A percentile compares a stretch with the other conserved stretches of the same genome.
phyloP scores from a whole-genome alignment of 176 grass and related monocot species.

The Phoenix dactylifera region DNA sequence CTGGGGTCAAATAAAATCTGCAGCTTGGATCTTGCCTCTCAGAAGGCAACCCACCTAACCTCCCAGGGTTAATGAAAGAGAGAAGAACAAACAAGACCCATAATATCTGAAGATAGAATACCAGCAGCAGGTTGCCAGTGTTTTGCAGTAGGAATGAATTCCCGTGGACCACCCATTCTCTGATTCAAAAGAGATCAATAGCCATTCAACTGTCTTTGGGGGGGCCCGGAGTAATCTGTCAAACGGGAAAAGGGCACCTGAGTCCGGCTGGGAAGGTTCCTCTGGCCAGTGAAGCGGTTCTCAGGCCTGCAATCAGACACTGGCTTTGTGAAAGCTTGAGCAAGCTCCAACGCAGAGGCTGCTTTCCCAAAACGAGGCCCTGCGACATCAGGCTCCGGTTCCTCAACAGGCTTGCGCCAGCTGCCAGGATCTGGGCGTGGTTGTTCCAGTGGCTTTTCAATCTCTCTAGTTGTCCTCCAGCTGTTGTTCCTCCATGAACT shows the following conservation, averaged over 20 bases:
- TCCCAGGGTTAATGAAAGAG: too few relatives aligned
- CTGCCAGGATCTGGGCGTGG: conserved; percentile 52
- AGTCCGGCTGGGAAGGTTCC: conserved; percentile 21
- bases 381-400: conserved; percentile 38
- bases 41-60: too few relatives aligned
- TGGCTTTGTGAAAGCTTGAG: conserved; percentile 83
- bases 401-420: conserved; percentile 81
- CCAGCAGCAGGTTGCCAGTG: too few relatives aligned
- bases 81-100: too few relatives aligned
- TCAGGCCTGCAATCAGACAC: conserved; percentile 37
- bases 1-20: too few relatives aligned
- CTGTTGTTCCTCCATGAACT: conserved; percentile 46
- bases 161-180: too few relatives aligned
- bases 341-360: conserved; percentile 71
- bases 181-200: conserved; percentile 42
- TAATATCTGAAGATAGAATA: too few relatives aligned
- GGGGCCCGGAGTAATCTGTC: conserved; percentile 34
- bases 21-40: too few relatives aligned
- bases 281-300: conserved; percentile 20
- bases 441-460: conserved; percentile 50
- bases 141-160: too few relatives aligned
- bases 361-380: conserved; percentile 60
- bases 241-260: conserved; percentile 53
- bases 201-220: conserved; percentile 74
- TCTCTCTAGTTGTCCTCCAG: conserved; percentile 35